These are phyloP conservation scores for Eucommia ulmoides DNA, from an alignment of 257 asterid genomes.

Conservation along the genomic window DNA sequence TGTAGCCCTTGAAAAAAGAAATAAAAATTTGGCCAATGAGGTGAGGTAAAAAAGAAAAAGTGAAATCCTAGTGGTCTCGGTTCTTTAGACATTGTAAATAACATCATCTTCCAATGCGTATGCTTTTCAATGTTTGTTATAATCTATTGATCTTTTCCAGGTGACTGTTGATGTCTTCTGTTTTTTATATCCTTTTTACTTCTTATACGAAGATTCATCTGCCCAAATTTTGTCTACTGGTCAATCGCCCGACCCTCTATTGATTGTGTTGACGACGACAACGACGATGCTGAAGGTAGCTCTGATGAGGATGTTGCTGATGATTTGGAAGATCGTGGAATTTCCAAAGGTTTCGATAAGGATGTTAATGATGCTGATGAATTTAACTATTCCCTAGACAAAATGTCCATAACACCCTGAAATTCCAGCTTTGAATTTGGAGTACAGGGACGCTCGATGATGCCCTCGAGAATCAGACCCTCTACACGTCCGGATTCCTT, in stretches of 20 bases:
- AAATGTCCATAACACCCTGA: constrained; percentile 82
- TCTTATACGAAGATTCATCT: constrained; percentile 42
- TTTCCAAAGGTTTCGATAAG: constrained; percentile 20
- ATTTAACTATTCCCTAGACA: constrained; percentile 35
- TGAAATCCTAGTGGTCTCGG: too few species aligned
- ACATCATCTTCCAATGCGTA: too few species aligned
- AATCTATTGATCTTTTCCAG: too few species aligned
- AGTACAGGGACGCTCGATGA: constrained; percentile 27
- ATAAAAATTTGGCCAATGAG: too few species aligned
- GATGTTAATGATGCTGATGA: constrained; percentile 29
- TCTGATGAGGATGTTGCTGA: constrained; percentile 51
- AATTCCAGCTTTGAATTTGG: constrained; percentile 45
- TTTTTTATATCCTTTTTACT: too few species aligned
- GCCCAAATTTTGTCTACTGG: constrained; percentile 82
- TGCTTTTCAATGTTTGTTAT: too few species aligned
- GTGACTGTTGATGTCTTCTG: too few species aligned
- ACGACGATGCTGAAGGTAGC: constrained; percentile 34
- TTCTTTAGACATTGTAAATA: too few species aligned
- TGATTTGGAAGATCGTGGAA: constrained; percentile 29
- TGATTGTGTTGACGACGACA: constrained; percentile 35
- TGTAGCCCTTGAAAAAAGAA: too few species aligned
- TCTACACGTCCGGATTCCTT: constrained; percentile 74
- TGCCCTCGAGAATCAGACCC: constrained; percentile 85
- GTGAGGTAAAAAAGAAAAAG: too few species aligned
- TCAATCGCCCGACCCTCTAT: constrained; percentile 65